Base-by-base conservation (phyloP, 108 stramenopile genomes). In the Discostella stelligeroides region DNA sequence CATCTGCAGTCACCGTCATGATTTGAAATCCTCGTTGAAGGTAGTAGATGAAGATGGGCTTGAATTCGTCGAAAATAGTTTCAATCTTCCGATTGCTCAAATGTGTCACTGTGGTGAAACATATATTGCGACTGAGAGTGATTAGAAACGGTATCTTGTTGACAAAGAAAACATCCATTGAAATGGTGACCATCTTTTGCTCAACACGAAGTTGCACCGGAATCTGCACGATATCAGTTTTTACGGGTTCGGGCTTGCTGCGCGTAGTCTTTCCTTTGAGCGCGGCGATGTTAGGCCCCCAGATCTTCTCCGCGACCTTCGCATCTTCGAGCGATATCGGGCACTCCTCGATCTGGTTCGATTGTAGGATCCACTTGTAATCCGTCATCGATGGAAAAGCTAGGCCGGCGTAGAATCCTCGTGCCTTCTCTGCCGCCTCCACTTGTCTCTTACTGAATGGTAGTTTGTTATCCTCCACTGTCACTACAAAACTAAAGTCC, bases 311-410 rank as follows among this genome's bases (percentile, higher is more conserved):
- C 0, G 85, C 79, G 0, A 61, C 23, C 0, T 57, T 18, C 4
- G 63, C 68, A 41, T 86, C 85, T 1, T 66, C 42, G 0, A 50
- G 12, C 15, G 75, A 73, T 29, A 86, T 47, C 6, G 82, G 82
- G 40, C 51, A 70, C 29, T 86, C 72, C 7, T 61, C 49, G 40
- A 85, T 68, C 7, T 24, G 25, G 24, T 79, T 82, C 11, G 64
- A 60, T 15, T 18, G 11, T 9, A 73, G 12, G 7, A 74, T 70
- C 21, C 45, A 48, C 28, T 61, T 57, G 50, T 70, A 82, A 1
- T 63, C 59, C 34, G 40, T 4, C 9, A 55, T 28, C n/a, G 66
- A 68, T 20, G 81, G 84, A 10, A 34, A 69, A 18, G 62, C 76
- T 4, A 81, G 20, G 15, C 48, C 56, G 42, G 65, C 51, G 23